phyloP scores from a whole-genome alignment of 2,329 filamentous ascomycete genomes.

The Colletotrichum scovillei region DNA sequence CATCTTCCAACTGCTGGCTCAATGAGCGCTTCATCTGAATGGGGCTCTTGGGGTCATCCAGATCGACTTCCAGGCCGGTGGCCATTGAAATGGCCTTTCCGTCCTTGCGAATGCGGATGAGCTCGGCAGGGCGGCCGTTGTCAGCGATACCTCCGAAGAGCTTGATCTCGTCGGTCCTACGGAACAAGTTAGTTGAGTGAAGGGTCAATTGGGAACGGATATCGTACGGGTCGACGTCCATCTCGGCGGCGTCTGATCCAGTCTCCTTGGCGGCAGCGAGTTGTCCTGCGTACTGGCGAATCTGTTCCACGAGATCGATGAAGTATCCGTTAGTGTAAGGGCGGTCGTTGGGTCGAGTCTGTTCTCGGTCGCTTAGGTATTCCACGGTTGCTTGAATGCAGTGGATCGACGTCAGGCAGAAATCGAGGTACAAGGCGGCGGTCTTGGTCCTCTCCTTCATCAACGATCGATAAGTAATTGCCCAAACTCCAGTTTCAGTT shows the following conservation, averaged over 20 bases:
- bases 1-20: conserved; percentile 78
- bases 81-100: conserved; percentile 84
- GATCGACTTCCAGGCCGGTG: conserved; percentile 73
- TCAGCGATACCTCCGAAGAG: conserved; percentile 84
- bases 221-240: conserved; percentile 70
- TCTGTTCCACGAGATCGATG: conserved; percentile 94
- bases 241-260: conserved; percentile 66
- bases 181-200: conserved; percentile 11
- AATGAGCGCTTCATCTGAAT: conserved; percentile 73
- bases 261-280: conserved; percentile 80
- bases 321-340: conserved; percentile 98
- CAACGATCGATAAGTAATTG: conserved; percentile 77
- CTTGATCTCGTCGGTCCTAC: conserved; percentile 75
- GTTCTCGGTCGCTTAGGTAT: conserved; percentile 86
- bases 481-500: conserved; percentile 66
- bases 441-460: conserved; percentile 82
- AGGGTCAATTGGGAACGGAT: conserved; percentile 17
- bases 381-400: conserved; percentile 92
- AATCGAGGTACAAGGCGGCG: conserved; percentile 80
- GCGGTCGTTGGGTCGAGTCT: conserved; percentile 84
- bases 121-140: conserved; percentile 84
- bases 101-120: conserved; percentile 84
- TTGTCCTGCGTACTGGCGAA: conserved; percentile 87
- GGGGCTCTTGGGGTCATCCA: conserved; percentile 60
- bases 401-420: conserved; percentile 90